A percentile compares a stretch with the other conserved stretches of the same genome.
These are phyloP conservation scores for Polygonum maritimum DNA, from an alignment of 148 eudicot genomes.

Conservation along the genomic window DNA sequence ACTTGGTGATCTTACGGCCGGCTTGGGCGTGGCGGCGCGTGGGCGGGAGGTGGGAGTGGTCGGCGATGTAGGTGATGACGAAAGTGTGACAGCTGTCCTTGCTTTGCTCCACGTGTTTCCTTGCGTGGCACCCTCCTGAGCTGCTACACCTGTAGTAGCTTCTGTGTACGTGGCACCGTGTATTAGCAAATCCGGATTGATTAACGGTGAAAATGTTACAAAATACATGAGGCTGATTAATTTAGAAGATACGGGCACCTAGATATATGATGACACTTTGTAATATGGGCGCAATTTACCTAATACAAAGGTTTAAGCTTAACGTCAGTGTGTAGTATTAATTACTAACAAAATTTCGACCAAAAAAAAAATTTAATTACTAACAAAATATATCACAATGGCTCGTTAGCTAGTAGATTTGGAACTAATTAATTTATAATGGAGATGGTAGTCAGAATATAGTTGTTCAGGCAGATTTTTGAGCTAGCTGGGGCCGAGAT, in stretches of 20 bases:
- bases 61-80: constrained; percentile 59
- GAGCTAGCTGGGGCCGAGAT: neutral
- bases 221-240: too few relatives aligned
- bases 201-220: too few relatives aligned
- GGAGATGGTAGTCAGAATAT: too few relatives aligned
- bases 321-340: too few relatives aligned
- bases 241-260: too few relatives aligned
- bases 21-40: constrained; percentile 70
- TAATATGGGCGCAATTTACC: too few relatives aligned
- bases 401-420: neutral
- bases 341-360: too few relatives aligned
- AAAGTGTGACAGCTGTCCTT: constrained; percentile 32
- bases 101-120: constrained; percentile 78
- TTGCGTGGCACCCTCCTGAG: constrained; percentile 60
- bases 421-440: neutral
- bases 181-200: too few relatives aligned
- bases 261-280: too few relatives aligned
- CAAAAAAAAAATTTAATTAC: too few relatives aligned
- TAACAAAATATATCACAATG: too few relatives aligned
- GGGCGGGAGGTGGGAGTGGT: constrained; percentile 62
- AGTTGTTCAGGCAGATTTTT: neutral
- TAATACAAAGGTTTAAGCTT: too few relatives aligned
- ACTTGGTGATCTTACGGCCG: constrained; percentile 29
- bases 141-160: constrained; percentile 81
- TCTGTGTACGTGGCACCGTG: constrained; percentile 17